These are phyloP conservation scores for Poronia punctata DNA, from an alignment of 495 filamentous ascomycete species.

Conservation along the genomic window DNA sequence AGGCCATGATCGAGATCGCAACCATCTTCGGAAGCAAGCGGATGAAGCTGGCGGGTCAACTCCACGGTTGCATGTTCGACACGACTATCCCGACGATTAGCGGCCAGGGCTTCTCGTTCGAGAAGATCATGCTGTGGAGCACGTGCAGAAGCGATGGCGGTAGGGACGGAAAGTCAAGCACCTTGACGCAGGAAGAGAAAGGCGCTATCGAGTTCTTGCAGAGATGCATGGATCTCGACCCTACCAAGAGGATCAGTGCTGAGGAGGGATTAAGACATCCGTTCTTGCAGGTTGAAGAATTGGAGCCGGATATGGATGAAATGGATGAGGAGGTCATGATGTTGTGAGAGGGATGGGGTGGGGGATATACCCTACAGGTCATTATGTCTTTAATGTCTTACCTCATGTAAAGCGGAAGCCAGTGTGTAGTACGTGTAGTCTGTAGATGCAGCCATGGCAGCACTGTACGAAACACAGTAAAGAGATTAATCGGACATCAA, in stretches of 20 bases:
- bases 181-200: slow-evolving; percentile 53
- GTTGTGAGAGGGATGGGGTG: slow-evolving; percentile 15
- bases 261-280: slow-evolving; percentile 66
- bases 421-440: too few species aligned
- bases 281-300: slow-evolving; percentile 51
- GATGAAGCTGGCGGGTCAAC: slow-evolving; percentile 73
- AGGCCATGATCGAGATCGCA: slow-evolving; percentile 93
- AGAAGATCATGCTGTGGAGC: slow-evolving; percentile 93
- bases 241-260: slow-evolving; percentile 62
- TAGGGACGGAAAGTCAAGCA: slow-evolving; percentile 32
- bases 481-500: too few species aligned
- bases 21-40: slow-evolving; percentile 82
- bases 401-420: not conserved
- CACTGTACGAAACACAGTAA: too few species aligned
- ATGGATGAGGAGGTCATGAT: slow-evolving; percentile 25
- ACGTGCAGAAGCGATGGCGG: slow-evolving; percentile 50
- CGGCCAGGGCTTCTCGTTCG: slow-evolving; percentile 70
- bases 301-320: slow-evolving; percentile 5
- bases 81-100: slow-evolving; percentile 87
- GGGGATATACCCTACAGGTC: slow-evolving; percentile 5
- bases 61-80: slow-evolving; percentile 84
- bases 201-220: slow-evolving; percentile 59
- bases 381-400: not conserved
- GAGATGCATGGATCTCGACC: slow-evolving; percentile 66
- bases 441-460: too few species aligned